Base-by-base conservation (phyloP, 164 flowering plant species). In the Magnolia officinalis region DNA sequence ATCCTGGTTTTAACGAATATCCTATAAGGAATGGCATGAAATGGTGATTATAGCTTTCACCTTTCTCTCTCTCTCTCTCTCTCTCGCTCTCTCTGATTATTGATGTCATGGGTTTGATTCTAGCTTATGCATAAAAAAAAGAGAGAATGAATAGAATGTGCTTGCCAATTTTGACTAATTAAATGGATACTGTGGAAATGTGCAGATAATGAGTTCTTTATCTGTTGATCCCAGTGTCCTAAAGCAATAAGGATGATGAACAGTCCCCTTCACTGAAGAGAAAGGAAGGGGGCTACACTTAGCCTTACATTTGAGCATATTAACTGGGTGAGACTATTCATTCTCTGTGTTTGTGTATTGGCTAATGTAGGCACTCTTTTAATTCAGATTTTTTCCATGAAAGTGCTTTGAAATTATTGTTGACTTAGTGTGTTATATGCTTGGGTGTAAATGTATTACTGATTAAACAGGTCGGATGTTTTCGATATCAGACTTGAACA, bases 251-350 rank as follows among this genome's bases (percentile, higher is more conserved):
- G 78, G 78, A 76, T 71, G 69, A 23, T 76, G 78, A 76, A 76
- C 78, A 76, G 58, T 61, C 69, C 74, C 74, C 78, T 76, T 61
- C 23, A 63, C 7, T 10, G 9, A 75, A 18, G 37, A 16, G 13
- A 59, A 76, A 63, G 63, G 69, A 76, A 69, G 73, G 78, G 78
- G 73, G 72, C 78, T 67, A 76, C 73, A 59, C 50, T 29, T 49
- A 76, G 59, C 55, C 78, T 24, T 75, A 75, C 64, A 77, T 66
- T 72, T 72, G 70, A 23, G 18, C 1, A n/a, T 1, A 55, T 2
- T 55, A 11, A 55, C 18, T 55, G 13, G 18, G 13, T 3, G 61
- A 16, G 61, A 11, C 61, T 55, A 16, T 55, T 73, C 9, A 26
- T 49, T 66, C 8, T 72, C n/a, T 11, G 1, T 49, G 18, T 50